Evolutionary conservation across 257 asterid species (phyloP).

Genomic region (Nicotiana noctiflora): DNA sequence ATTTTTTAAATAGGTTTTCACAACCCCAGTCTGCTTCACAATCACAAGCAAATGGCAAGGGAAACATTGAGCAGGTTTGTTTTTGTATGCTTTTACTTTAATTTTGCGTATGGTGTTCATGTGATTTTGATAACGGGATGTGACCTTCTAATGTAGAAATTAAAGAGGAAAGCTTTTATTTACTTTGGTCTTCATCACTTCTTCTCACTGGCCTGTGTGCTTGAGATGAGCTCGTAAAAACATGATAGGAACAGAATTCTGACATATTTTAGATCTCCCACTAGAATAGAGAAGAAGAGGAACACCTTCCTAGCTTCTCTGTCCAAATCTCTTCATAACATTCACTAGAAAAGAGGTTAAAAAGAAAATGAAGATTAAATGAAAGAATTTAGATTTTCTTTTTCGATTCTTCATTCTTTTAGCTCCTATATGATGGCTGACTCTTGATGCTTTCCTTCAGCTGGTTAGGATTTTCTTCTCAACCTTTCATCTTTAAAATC

Average conservation of each 20-base stretch:
- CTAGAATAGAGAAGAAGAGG: background rate
- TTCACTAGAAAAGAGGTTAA: background rate
- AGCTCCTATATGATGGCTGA: background rate
- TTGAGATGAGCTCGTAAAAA: no score
- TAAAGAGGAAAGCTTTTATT: background rate
- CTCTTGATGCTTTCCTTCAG: background rate
- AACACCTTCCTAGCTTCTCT: background rate
- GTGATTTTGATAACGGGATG: background rate
- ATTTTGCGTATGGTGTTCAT: background rate
- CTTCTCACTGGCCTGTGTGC: no score
- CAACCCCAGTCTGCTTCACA: slow-evolving; percentile 31
- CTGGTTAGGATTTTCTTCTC: background rate
- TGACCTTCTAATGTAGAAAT: background rate
- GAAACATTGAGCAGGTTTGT: slow-evolving; percentile 31
- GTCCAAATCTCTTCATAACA: slow-evolving; percentile 11
- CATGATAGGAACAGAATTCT: background rate
- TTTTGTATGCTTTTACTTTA: background rate
- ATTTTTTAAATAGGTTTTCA: slow-evolving; percentile 35
- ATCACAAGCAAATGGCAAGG: slow-evolving; percentile 23
- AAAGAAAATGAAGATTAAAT: background rate
- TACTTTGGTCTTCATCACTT: background rate
- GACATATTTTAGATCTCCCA: background rate
- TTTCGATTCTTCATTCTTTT: background rate
- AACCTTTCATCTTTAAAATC: background rate
- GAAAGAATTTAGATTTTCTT: background rate